Evolutionary conservation across 805 yeast genomes (phyloP).

Genomic region (Candida silvicultrix): DNA sequence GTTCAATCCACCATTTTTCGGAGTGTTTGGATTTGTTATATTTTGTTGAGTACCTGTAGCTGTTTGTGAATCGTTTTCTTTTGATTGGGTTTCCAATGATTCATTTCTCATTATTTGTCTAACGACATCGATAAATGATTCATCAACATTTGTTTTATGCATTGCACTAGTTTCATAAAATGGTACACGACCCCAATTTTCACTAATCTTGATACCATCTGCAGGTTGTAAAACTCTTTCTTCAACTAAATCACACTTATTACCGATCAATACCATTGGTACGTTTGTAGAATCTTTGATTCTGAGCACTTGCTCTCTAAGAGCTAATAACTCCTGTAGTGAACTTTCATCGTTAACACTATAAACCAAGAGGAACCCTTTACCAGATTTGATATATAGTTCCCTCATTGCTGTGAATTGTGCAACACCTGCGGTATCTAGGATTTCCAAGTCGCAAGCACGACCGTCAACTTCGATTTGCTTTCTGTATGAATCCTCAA

Average conservation of each 20-base stretch:
- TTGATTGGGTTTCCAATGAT: slow-evolving; percentile 12
- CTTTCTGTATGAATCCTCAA: slow-evolving; percentile 91
- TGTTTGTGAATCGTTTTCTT: not conserved
- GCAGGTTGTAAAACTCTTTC: slow-evolving; percentile 74
- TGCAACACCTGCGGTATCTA: slow-evolving; percentile 93
- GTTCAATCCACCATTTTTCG: not conserved
- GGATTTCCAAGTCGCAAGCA: slow-evolving; percentile 76
- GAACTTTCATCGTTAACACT: slow-evolving; percentile 75
- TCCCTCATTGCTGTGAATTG: slow-evolving; percentile 97
- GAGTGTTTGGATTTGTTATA: not conserved
- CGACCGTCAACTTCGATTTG: slow-evolving; percentile 85
- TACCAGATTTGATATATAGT: slow-evolving; percentile 78
- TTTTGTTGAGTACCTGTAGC: too few relatives aligned
- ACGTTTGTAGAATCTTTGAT: slow-evolving; percentile 72
- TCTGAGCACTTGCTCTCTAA: slow-evolving; percentile 78
- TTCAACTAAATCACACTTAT: slow-evolving; percentile 77
- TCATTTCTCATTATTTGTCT: slow-evolving; percentile 84
- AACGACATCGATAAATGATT: slow-evolving; percentile 82
- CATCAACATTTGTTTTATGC: slow-evolving; percentile 83
- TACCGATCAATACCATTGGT: slow-evolving; percentile 89
- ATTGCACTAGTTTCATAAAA: slow-evolving; percentile 94
- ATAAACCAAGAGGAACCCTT: slow-evolving; percentile 84
- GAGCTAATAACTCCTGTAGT: slow-evolving; percentile 66
- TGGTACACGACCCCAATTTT: slow-evolving; percentile 81
- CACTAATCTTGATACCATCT: slow-evolving; percentile 78